Conservation (phyloP, 495 filamentous ascomycete species). For the Penicillium cataractarum region DNA sequence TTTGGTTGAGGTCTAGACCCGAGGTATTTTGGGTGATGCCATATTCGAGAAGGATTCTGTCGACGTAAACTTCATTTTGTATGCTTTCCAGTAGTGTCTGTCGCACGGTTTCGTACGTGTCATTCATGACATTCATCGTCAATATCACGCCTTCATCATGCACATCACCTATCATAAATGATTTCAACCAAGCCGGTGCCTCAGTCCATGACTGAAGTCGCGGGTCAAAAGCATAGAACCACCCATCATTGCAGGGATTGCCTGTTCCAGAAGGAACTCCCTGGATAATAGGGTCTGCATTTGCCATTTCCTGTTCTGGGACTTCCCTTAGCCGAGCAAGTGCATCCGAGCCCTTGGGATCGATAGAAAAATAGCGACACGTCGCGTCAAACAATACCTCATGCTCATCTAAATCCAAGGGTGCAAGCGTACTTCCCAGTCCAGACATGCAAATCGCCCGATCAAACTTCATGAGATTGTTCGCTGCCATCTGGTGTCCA, state of each 20-base stretch:
- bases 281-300: neutral
- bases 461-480: neutral
- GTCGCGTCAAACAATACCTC: neutral
- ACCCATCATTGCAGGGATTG: neutral
- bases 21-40: slow-evolving; percentile 8
- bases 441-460: neutral
- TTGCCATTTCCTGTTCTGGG: neutral
- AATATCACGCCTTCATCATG: slow-evolving; percentile 18
- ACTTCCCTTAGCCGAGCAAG: neutral
- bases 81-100: slow-evolving; percentile 10
- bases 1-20: neutral
- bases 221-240: neutral
- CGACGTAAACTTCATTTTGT: slow-evolving; percentile 11
- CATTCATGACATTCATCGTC: slow-evolving; percentile 12
- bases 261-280: neutral
- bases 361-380: neutral
- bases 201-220: neutral
- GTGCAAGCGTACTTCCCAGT: neutral
- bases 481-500: neutral
- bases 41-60: slow-evolving; percentile 11
- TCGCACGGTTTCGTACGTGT: slow-evolving; percentile 11
- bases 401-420: neutral
- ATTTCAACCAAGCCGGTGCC: slow-evolving; percentile 8
- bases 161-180: slow-evolving; percentile 18
- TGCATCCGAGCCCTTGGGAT: neutral